Conservation (phyloP, 176 grass and related monocot genomes). For the Tillandsia leiboldiana region DNA sequence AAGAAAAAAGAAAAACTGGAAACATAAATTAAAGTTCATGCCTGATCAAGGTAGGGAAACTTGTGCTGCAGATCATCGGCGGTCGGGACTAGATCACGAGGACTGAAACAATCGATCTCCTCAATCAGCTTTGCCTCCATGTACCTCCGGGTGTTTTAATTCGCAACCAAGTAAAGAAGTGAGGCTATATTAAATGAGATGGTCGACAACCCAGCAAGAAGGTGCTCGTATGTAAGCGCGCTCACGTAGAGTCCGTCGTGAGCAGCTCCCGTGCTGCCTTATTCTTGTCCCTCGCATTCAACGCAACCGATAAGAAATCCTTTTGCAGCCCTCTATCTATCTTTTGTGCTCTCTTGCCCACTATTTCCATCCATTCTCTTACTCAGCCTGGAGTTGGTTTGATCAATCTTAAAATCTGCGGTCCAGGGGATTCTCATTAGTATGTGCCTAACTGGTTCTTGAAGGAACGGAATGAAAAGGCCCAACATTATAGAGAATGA, state of each 20-base stretch:
- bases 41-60: slow-evolving; percentile 71
- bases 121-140: slow-evolving; percentile 40
- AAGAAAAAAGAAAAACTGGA: too few species aligned
- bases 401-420: slow-evolving; percentile 35
- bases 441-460: slow-evolving; percentile 32
- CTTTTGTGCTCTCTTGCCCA: slow-evolving; percentile 18
- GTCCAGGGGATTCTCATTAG: slow-evolving; percentile 33
- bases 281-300: slow-evolving; percentile 39
- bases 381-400: slow-evolving; percentile 41
- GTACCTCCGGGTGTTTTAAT: slow-evolving; percentile 33
- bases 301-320: slow-evolving; percentile 55
- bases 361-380: slow-evolving; percentile 42
- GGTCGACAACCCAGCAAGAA: slow-evolving; percentile 63
- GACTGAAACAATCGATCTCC: slow-evolving; percentile 44
- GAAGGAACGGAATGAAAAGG: slow-evolving; percentile 56
- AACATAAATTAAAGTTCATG: neutral
- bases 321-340: slow-evolving; percentile 1
- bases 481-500: slow-evolving; percentile 55
- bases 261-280: slow-evolving; percentile 34
- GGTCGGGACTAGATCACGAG: slow-evolving; percentile 17
- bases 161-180: slow-evolving; percentile 51
- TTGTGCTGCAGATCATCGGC: slow-evolving; percentile 36
- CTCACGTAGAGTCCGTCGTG: slow-evolving; percentile 55
- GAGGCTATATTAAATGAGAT: slow-evolving; percentile 56
- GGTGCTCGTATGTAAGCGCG: slow-evolving; percentile 80